Evolutionary conservation across 352 stramenopile species (phyloP), one percentile per base, ranked within the genome.

Genomic region (Pythium aquatile): DNA sequence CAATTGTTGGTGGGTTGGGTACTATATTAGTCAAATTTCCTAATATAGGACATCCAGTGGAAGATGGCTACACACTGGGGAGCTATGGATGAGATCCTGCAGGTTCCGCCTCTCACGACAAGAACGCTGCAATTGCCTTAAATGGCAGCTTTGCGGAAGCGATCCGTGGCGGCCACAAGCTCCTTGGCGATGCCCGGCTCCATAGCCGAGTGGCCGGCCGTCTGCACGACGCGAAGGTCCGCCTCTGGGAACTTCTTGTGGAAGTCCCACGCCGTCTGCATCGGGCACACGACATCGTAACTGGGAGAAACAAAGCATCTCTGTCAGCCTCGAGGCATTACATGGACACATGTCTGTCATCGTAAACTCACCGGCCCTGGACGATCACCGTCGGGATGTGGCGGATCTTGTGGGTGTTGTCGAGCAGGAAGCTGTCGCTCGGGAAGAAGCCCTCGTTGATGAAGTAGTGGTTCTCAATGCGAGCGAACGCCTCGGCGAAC

Each of bases 401-500:
- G 48, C 85, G 83, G 70, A 97, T 97, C 77, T 94, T 94, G 73
- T 91, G 76, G 37, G 83, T 83, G 63, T 97, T 91, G 55, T 96
- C 86, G 47, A 97, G 86, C 53, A 98, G 65, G 58, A 94, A 97
- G 49, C 89, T 79, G 65, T 96, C 85, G 26, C 51, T 79, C 8
- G 88, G 82, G 71, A 98, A 97, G 73, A 96, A 98, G 24, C 87
- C 92, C 51, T 90, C 84, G 76, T 98, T 85, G 42, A 91, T 69
- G 32, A 98, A 98, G 72, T 96, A 98, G 68, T 98, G 91, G 77
- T 95, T 97, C 75, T 98, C 92, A 63, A 98, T 98, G 51, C 91
- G 83, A 30, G 90, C 91, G 68, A 98, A 98, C 2, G 92, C 88
- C 64, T 96, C 81, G 8, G 89, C 84, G 63, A 97, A 97, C 65